These are phyloP conservation scores for Amylocystis lapponica DNA, from an alignment of 768 basidiomycete species.

Conservation along the genomic window DNA sequence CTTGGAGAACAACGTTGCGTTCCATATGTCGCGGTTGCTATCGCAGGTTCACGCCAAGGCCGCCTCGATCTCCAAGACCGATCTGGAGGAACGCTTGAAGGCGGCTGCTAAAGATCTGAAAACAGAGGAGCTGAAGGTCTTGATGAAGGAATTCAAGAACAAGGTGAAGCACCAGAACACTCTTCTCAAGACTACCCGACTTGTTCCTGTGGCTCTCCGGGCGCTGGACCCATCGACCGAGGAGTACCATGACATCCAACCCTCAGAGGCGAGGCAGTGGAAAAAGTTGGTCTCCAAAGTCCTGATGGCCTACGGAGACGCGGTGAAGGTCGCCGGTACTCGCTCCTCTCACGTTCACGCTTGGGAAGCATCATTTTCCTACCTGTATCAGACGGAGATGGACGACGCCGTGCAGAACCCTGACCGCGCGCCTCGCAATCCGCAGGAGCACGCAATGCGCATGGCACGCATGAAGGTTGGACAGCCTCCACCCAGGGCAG, in stretches of 20 bases:
- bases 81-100: neutral
- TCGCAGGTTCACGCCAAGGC: slow-evolving; percentile 23
- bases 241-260: slow-evolving; percentile 26
- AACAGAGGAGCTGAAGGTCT: neutral
- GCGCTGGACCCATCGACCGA: slow-evolving; percentile 22
- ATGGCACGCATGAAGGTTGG: slow-evolving; percentile 49
- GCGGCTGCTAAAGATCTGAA: slow-evolving; percentile 6
- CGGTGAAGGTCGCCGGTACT: slow-evolving; percentile 35
- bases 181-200: slow-evolving; percentile 11
- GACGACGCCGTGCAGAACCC: slow-evolving; percentile 27
- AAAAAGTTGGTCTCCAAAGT: slow-evolving; percentile 29
- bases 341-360: slow-evolving; percentile 53
- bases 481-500: slow-evolving; percentile 51
- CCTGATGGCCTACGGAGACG: slow-evolving; percentile 34
- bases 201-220: slow-evolving; percentile 21
- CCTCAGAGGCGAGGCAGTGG: slow-evolving; percentile 34
- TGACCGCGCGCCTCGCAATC: slow-evolving; percentile 31
- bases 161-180: slow-evolving; percentile 10
- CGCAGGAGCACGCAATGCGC: slow-evolving; percentile 44
- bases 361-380: slow-evolving; percentile 56
- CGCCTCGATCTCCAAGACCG: slow-evolving; percentile 22
- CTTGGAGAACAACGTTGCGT: slow-evolving; percentile 56
- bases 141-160: neutral
- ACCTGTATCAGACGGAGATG: slow-evolving; percentile 45
- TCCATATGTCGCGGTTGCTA: slow-evolving; percentile 44